Conservation (phyloP, 331 rosid genomes). For the Rhamnella rubrinervis region DNA sequence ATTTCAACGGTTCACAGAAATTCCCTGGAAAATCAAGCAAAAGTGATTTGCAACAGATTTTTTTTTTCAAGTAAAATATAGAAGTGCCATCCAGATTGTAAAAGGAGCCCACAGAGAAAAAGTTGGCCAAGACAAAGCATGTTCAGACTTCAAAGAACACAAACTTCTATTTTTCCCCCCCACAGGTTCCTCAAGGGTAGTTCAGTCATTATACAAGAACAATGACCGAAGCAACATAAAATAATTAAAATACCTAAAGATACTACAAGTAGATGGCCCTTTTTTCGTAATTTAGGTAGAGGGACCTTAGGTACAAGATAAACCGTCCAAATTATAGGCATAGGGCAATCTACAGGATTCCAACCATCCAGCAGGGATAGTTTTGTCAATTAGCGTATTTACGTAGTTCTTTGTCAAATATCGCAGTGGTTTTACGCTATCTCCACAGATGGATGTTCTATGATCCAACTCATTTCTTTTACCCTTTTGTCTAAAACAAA, state of each 20-base stretch:
- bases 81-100: not conserved
- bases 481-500: constrained; percentile 18
- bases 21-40: not conserved
- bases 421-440: constrained; percentile 49
- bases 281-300: too few species aligned
- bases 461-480: constrained; percentile 19
- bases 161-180: not conserved
- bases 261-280: not conserved
- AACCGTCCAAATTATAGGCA: constrained; percentile 32
- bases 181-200: constrained; percentile 23
- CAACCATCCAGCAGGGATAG: constrained; percentile 30
- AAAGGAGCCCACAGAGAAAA: not conserved
- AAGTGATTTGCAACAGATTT: not conserved
- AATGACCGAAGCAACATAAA: constrained; percentile 6
- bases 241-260: constrained; percentile 14
- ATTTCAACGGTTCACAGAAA: not conserved
- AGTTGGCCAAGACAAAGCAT: constrained; percentile 6
- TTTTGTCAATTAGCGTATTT: constrained; percentile 28
- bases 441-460: constrained; percentile 3
- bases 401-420: constrained; percentile 31
- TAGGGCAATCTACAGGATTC: not conserved
- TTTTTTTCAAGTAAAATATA: not conserved
- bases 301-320: constrained; percentile 17
- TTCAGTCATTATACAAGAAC: constrained; percentile 27
- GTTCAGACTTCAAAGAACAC: not conserved